phyloP scores from a whole-genome alignment of 306 rosid species.

The Malus domestica region DNA sequence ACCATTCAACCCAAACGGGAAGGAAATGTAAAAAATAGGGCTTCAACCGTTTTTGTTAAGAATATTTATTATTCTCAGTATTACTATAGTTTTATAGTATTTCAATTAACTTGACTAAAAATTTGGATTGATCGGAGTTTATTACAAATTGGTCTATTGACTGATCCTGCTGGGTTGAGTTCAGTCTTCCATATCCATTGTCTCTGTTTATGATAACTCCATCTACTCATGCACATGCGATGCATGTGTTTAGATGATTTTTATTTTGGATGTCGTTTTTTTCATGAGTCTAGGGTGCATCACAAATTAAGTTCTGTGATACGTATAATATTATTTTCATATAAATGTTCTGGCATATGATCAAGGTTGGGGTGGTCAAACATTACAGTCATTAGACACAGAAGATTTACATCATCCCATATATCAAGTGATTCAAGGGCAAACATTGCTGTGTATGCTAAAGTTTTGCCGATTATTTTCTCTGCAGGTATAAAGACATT shows the following conservation, averaged over 20 bases:
- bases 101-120: background rate
- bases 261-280: background rate
- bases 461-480: background rate
- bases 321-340: background rate
- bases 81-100: background rate
- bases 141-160: background rate
- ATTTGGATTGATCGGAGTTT: background rate
- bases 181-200: background rate
- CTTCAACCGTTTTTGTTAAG: background rate
- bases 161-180: background rate
- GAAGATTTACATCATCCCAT: background rate
- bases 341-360: background rate
- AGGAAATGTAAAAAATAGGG: background rate
- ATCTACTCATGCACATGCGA: background rate
- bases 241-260: background rate
- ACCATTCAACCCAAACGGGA: background rate
- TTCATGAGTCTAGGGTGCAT: background rate
- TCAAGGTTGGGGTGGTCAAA: constrained; percentile 12
- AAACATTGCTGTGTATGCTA: background rate
- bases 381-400: background rate
- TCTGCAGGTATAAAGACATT: constrained; percentile 79
- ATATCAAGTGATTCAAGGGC: background rate
- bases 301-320: background rate
- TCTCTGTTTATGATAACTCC: background rate
- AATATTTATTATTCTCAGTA: background rate